These are phyloP conservation scores for Hanseniaspora opuntiae DNA, from an alignment of 805 yeast species.

Conservation along the genomic window DNA sequence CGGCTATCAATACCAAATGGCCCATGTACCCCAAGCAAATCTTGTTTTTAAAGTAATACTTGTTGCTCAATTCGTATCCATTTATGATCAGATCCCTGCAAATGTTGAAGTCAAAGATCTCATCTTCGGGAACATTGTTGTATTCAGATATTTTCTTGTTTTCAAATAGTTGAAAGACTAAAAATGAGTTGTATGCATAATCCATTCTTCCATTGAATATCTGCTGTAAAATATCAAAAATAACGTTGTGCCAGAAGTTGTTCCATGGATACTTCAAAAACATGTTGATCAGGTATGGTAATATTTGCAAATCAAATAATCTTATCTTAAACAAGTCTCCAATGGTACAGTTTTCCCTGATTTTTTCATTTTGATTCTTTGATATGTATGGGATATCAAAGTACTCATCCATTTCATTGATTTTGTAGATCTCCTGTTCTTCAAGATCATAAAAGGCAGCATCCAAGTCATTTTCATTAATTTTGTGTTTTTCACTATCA, in stretches of 20 bases:
- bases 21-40: constrained; percentile 90
- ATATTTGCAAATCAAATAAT: constrained; percentile 57
- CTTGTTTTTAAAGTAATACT: constrained; percentile 44
- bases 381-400: constrained; percentile 27
- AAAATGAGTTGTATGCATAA: constrained; percentile 69
- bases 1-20: constrained; percentile 85
- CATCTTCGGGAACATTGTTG: neutral
- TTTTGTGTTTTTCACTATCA: constrained; percentile 10
- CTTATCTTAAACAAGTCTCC: constrained; percentile 83
- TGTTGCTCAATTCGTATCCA: constrained; percentile 49
- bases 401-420: constrained; percentile 25
- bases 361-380: constrained; percentile 27
- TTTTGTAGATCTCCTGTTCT: constrained; percentile 13
- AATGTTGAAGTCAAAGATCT: constrained; percentile 46
- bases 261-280: constrained; percentile 90
- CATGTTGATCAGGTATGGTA: constrained; percentile 53
- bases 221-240: constrained; percentile 91
- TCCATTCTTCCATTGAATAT: constrained; percentile 78
- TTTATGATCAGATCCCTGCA: constrained; percentile 45
- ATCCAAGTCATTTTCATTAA: constrained; percentile 19
- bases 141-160: constrained; percentile 1
- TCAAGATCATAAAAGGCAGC: constrained; percentile 26
- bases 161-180: constrained; percentile 31
- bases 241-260: constrained; percentile 91
- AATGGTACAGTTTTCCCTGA: constrained; percentile 52